Percentiles rank a stretch among this genome's conserved stretches.
Conservation (phyloP, 352 stramenopile genomes). For the Peronosclerospora sorghi region DNA sequence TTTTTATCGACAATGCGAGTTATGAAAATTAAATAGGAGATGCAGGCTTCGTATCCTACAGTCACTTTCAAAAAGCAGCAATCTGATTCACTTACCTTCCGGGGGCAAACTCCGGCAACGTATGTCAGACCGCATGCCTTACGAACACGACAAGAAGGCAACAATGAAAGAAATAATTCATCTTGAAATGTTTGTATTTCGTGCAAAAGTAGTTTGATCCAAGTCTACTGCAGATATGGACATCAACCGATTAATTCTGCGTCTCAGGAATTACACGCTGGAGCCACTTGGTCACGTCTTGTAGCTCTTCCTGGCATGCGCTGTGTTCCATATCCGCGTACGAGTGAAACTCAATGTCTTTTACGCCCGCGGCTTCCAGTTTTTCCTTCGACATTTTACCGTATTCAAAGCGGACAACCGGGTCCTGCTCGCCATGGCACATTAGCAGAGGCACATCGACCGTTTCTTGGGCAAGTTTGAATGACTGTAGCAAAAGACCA, state of each 20-base stretch:
- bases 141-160: too few relatives aligned
- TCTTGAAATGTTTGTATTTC: too few relatives aligned
- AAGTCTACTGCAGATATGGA: background rate
- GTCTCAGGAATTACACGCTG: conserved; percentile 33
- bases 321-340: conserved; percentile 60
- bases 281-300: conserved; percentile 56
- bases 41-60: too few relatives aligned
- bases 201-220: background rate
- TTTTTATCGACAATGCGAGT: too few relatives aligned
- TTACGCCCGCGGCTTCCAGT: conserved; percentile 37
- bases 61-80: too few relatives aligned
- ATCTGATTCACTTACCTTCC: too few relatives aligned
- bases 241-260: conserved; percentile 9
- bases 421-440: conserved; percentile 64
- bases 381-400: conserved; percentile 46
- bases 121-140: too few relatives aligned
- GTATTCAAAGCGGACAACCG: conserved; percentile 53
- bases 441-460: conserved; percentile 63
- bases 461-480: conserved; percentile 35
- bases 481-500: conserved; percentile 17
- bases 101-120: too few relatives aligned
- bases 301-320: conserved; percentile 51
- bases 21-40: too few relatives aligned
- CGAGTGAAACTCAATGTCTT: conserved; percentile 47
- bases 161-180: too few relatives aligned